Conservation (phyloP, 2,329 filamentous ascomycete species). For the Ceratocystiopsis sp. region DNA sequence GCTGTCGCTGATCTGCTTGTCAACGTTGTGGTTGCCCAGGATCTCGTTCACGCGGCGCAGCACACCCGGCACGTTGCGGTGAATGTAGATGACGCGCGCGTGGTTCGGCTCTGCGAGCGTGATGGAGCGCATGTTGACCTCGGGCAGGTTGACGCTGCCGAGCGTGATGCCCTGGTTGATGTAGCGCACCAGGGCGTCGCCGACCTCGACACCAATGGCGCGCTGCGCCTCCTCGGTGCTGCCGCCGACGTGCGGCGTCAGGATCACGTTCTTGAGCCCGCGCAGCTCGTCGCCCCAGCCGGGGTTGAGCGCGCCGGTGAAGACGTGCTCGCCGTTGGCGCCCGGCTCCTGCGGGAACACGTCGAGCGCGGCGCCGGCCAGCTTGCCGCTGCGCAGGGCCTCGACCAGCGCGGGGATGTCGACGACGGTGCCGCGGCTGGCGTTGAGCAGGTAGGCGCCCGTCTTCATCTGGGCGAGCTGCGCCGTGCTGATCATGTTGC, state of each 20-base stretch:
- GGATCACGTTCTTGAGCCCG: conserved; percentile 74
- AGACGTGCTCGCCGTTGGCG: conserved; percentile 78
- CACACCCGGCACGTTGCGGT: conserved; percentile 92
- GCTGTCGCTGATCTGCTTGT: conserved; percentile 96
- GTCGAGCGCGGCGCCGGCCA: conserved; percentile 89
- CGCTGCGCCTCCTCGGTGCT: conserved; percentile 96
- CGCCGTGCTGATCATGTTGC: conserved; percentile 68
- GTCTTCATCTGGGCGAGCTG: conserved; percentile 82
- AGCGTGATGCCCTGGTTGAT: conserved; percentile 89
- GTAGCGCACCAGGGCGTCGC: conserved; percentile 74
- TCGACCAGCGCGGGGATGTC: conserved; percentile 86
- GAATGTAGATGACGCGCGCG: conserved; percentile 85
- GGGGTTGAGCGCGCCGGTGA: conserved; percentile 63
- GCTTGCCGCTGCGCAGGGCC: conserved; percentile 67
- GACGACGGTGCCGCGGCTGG: conserved; percentile 81
- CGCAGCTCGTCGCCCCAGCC: conserved; percentile 71
- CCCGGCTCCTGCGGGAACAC: conserved; percentile 90
- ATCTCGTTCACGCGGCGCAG: conserved; percentile 90
- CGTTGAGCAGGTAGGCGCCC: conserved; percentile 90
- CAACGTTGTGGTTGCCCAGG: conserved; percentile 87
- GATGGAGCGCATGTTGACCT: conserved; percentile 76
- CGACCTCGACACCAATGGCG: conserved; percentile 88
- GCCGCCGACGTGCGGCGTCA: conserved; percentile 93
- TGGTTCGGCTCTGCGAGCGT: conserved; percentile 80
- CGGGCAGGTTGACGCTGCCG: conserved; percentile 92